phyloP scores from a whole-genome alignment of 345 rosid genomes.

The Eucalyptus erythrocorys region DNA sequence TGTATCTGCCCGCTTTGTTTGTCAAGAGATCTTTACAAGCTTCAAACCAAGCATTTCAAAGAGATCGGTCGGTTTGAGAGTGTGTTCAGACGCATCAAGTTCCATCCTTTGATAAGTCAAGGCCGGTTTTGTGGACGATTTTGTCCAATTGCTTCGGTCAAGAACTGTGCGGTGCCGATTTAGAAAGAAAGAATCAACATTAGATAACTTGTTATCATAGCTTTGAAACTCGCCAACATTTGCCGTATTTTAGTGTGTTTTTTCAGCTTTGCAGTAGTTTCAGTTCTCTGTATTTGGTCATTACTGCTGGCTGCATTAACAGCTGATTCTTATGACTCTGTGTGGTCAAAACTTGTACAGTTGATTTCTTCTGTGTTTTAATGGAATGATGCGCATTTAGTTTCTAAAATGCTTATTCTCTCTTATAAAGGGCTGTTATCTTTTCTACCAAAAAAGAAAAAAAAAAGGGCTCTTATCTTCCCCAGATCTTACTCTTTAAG shows the following conservation, averaged over 20 bases:
- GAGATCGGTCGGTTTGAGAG: neutral
- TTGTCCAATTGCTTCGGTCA: neutral
- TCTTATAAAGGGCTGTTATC: neutral
- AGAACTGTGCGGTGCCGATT: neutral
- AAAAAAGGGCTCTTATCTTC: neutral
- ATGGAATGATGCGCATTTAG: neutral
- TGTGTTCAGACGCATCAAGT: neutral
- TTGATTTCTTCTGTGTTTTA: neutral
- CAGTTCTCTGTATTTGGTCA: neutral
- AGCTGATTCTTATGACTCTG: neutral
- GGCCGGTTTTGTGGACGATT: neutral
- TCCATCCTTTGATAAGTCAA: neutral
- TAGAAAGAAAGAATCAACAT: neutral
- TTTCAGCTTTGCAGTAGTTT: neutral
- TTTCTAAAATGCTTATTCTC: neutral
- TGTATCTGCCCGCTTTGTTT: neutral
- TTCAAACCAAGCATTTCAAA: neutral
- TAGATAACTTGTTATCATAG: neutral
- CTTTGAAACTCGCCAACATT: neutral
- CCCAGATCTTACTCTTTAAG: neutral
- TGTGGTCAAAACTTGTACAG: neutral
- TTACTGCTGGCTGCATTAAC: neutral
- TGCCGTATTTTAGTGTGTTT: neutral
- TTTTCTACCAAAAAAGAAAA: too few species aligned
- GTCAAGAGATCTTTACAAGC: neutral